phyloP scores from a whole-genome alignment of 2,329 filamentous ascomycete species.

The Botryosphaeria dothidea region DNA sequence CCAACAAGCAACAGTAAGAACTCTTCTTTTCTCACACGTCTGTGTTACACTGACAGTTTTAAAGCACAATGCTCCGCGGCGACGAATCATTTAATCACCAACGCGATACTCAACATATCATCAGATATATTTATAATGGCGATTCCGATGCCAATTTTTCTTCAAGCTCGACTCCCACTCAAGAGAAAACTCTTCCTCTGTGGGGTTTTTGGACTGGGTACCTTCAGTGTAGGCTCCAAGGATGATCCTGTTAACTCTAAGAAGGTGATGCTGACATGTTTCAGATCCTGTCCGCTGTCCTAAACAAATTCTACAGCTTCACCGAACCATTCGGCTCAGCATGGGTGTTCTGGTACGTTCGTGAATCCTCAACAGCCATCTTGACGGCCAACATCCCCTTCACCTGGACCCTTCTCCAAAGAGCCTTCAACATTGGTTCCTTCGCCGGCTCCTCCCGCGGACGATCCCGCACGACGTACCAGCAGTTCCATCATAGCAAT shows the following conservation, averaged over 20 bases:
- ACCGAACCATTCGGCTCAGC: slow-evolving; percentile 55
- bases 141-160: slow-evolving; percentile 49
- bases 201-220: slow-evolving; percentile 58
- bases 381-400: slow-evolving; percentile 63
- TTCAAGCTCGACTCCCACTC: slow-evolving; percentile 43
- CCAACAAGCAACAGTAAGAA: slow-evolving; percentile 36
- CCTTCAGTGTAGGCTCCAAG: slow-evolving; percentile 17
- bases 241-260: background rate
- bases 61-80: slow-evolving; percentile 45
- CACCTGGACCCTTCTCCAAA: slow-evolving; percentile 58
- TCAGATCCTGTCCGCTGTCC: slow-evolving; percentile 40
- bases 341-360: slow-evolving; percentile 62
- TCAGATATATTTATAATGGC: slow-evolving; percentile 49
- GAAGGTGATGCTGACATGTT: background rate
- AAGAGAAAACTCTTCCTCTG: slow-evolving; percentile 57
- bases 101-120: slow-evolving; percentile 46
- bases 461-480: slow-evolving; percentile 9
- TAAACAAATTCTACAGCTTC: slow-evolving; percentile 66
- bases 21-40: background rate
- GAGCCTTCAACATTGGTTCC: slow-evolving; percentile 41
- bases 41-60: slow-evolving; percentile 14
- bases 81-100: slow-evolving; percentile 42
- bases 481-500: slow-evolving; percentile 5
- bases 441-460: slow-evolving; percentile 24
- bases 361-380: slow-evolving; percentile 60